Evolutionary conservation across 345 rosid genomes (phyloP), one percentile per base, ranked within the genome.

Genomic region (Kandelia obovata): DNA sequence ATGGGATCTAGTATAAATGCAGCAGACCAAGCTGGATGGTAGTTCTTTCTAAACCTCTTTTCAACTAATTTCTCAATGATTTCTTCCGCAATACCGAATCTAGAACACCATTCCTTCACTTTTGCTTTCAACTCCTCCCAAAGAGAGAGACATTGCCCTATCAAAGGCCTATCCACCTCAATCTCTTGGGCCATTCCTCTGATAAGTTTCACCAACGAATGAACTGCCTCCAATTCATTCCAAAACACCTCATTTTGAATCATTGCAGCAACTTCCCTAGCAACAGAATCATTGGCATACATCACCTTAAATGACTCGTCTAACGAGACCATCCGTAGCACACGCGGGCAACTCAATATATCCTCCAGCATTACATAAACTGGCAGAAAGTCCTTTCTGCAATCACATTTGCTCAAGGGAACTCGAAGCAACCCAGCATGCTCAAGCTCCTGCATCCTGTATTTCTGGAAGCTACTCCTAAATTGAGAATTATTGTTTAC

Each of bases 1-100:
- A 83, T 76, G 1, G 89, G 89, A 32, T 85, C 89, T n/a, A 85
- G 89, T 47, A 85, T 74, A 72, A 83, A 85, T 19, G 86, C 86
- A 28, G 85, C 83, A 6, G 89, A 75, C 89, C 89, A 85, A 0
- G 89, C 86, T 2, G 89, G 89, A 60, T 83, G 89, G 75, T 83
- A 85, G 61, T 81, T 83, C 78, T 85, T 83, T 62, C 66, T 79
- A 65, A 85, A 81, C 73, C 89, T 81, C 79, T 73, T 83, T 70
- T 83, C 89, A 26, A 85, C 76, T 53, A 83, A 79, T 73, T 83
- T 83, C 79, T 77, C 81, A 16, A 85, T 79, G 10, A 65, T 75
- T 49, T 68, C 86, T 71, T 77, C 83, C 5, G 71, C 67, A 39
- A 85, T 53, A 68, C 72, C 67, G 69, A 81, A 85, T 68, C 81